Evolutionary conservation across 495 filamentous ascomycete genomes (phyloP).

Genomic region (Jackrogersella multiformis): DNA sequence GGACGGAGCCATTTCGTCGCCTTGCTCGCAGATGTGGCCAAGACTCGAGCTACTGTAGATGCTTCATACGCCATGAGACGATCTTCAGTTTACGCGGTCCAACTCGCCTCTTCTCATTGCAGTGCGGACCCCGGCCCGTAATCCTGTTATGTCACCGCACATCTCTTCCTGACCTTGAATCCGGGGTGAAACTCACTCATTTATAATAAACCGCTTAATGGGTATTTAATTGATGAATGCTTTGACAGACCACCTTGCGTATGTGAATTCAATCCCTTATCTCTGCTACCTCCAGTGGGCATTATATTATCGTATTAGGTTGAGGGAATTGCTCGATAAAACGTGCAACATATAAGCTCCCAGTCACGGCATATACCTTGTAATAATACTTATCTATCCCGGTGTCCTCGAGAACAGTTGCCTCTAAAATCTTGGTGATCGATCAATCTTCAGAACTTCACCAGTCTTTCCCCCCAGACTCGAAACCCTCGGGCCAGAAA

Average conservation of each 20-base stretch:
- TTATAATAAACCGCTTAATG: slow-evolving; percentile 22
- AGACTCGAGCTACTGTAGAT: slow-evolving; percentile 40
- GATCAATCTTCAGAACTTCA: not conserved
- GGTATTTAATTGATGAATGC: slow-evolving; percentile 37
- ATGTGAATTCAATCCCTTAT: slow-evolving; percentile 29
- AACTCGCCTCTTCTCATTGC: slow-evolving; percentile 7
- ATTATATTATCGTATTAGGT: not conserved
- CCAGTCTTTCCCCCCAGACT: not conserved
- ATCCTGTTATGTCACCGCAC: slow-evolving; percentile 32
- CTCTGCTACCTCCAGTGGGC: slow-evolving; percentile 18
- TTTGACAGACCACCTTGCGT: slow-evolving; percentile 12
- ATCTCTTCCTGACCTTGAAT: slow-evolving; percentile 19
- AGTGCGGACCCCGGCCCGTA: slow-evolving; percentile 32
- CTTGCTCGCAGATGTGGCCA: slow-evolving; percentile 31
- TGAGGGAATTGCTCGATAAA: slow-evolving; percentile 1
- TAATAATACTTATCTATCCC: slow-evolving; percentile 10
- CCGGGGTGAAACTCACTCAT: slow-evolving; percentile 21
- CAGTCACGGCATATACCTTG: not conserved
- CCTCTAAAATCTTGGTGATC: slow-evolving; percentile 1
- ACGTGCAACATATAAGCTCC: slow-evolving; percentile 28
- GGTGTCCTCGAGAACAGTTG: not conserved
- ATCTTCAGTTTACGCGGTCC: slow-evolving; percentile 37
- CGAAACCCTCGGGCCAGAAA: slow-evolving; percentile 9
- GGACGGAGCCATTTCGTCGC: slow-evolving; percentile 34
- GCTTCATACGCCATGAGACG: slow-evolving; percentile 34